Evolutionary conservation across 176 grass and related monocot species (phyloP), one percentile per base, ranked within the genome.

Genomic region (Tuctoria greenei): DNA sequence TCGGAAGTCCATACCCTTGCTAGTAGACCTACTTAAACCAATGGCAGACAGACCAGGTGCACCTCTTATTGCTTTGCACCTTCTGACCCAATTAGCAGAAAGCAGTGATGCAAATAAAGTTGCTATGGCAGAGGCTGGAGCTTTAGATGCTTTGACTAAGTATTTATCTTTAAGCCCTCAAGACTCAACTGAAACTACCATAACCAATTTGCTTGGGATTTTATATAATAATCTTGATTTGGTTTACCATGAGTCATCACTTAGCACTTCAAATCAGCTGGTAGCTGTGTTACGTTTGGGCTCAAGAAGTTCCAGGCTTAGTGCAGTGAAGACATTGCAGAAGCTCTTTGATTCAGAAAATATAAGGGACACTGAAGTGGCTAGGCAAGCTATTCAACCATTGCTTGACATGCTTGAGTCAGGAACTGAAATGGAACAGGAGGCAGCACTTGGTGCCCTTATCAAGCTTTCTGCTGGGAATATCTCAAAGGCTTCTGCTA

Each of bases 81-180:
- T 97, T 88, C 86, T 97, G 75, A 97, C 86, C 64, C 73, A 75
- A 70, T 82, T 97, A 77, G 94, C 94, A 5, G 86, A 91, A 79
- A 81, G 81, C 25, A 93, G 75, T 23, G 91, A 93, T 18, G 28
- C 70, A 72, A 93, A 93, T 78, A 97, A 93, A 85, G 69, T 93
- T 55, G 89, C 64, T 68, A 97, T 97, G 86, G 94, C 91, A 35
- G 94, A 97, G 71, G 89, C 88, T 64, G 94, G 94, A 81, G 91
- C 84, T 25, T 50, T 97, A 20, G 94, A 97, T 56, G 86, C 94
- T 73, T 83, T 97, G 81, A 97, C 84, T 18, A 97, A 88, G 74
- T 97, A 97, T 82, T 84, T 97, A 81, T 97, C 94, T 89, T 91
- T 97, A 80, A 89, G 94, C 69, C 94, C 94, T 26, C 91, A 97